phyloP scores from a whole-genome alignment of 2,329 filamentous ascomycete species.

The Acarospora socialis region DNA sequence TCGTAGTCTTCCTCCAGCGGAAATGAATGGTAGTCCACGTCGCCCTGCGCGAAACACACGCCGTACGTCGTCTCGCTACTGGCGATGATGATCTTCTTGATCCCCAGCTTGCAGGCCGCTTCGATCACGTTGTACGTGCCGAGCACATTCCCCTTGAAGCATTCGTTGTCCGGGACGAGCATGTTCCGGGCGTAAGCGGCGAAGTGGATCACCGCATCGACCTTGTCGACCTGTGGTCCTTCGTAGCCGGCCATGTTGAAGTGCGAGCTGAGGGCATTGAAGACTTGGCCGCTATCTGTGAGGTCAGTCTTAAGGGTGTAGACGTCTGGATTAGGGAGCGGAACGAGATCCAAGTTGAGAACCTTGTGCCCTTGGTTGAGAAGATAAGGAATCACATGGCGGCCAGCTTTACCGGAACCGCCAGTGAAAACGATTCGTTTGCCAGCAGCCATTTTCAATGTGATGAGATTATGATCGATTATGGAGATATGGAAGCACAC shows the following conservation, averaged over 20 bases:
- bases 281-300: conserved; percentile 41
- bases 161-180: conserved; percentile 47
- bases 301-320: conserved; percentile 43
- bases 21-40: conserved; percentile 42
- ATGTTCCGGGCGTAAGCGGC: conserved; percentile 45
- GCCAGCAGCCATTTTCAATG: conserved; percentile 6
- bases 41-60: conserved; percentile 46
- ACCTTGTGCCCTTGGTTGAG: conserved; percentile 36
- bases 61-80: conserved; percentile 47
- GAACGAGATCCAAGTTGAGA: conserved; percentile 41
- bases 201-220: conserved; percentile 50
- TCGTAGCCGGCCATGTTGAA: conserved; percentile 39
- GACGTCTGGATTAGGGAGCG: conserved; percentile 31
- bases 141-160: conserved; percentile 40
- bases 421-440: conserved; percentile 40
- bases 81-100: conserved; percentile 48
- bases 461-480: background rate
- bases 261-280: conserved; percentile 42
- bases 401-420: conserved; percentile 41
- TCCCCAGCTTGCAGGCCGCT: conserved; percentile 45
- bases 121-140: conserved; percentile 50
- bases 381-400: conserved; percentile 40
- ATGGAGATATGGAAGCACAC: background rate
- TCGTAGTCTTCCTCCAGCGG: conserved; percentile 46
- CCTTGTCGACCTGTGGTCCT: conserved; percentile 27